Conservation (phyloP, 2,329 filamentous ascomycete genomes). For the Penicillium sp. region DNA sequence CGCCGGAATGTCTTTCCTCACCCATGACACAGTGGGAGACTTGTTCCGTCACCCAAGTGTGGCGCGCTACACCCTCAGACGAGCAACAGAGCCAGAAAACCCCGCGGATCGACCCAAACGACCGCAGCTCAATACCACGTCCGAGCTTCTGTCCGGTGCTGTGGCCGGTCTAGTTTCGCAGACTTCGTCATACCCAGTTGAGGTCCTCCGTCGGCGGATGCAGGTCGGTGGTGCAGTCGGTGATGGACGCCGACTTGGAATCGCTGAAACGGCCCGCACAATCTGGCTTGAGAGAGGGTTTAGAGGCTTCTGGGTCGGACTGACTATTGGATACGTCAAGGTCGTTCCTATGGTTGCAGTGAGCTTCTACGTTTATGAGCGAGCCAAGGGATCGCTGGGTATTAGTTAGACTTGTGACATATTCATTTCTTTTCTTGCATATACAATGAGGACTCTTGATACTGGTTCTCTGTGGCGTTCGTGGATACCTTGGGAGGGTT, state of each 20-base stretch:
- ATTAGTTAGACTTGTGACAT: slow-evolving; percentile 3
- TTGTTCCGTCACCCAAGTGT: slow-evolving; percentile 69
- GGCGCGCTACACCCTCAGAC: slow-evolving; percentile 72
- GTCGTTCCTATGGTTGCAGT: slow-evolving; percentile 84
- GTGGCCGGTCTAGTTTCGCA: slow-evolving; percentile 86
- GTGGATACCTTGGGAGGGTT: slow-evolving; percentile 13
- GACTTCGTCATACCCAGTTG: slow-evolving; percentile 88
- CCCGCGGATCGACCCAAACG: slow-evolving; percentile 55
- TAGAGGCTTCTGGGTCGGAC: slow-evolving; percentile 84
- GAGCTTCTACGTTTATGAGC: slow-evolving; percentile 67
- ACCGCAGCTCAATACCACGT: slow-evolving; percentile 75
- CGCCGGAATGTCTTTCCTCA: slow-evolving; percentile 91
- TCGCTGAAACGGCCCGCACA: slow-evolving; percentile 72
- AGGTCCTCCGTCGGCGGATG: slow-evolving; percentile 90
- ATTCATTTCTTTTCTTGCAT: slow-evolving; percentile 6
- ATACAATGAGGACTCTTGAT: slow-evolving; percentile 13
- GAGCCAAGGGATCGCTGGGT: slow-evolving; percentile 63
- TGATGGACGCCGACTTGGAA: slow-evolving; percentile 75
- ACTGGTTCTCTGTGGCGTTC: slow-evolving; percentile 24
- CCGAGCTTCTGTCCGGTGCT: slow-evolving; percentile 81
- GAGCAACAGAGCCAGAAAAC: slow-evolving; percentile 52
- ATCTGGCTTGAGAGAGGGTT: slow-evolving; percentile 76
- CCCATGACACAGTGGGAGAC: slow-evolving; percentile 87
- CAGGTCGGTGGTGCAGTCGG: slow-evolving; percentile 94
- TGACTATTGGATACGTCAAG: slow-evolving; percentile 95